Base-by-base conservation (phyloP, 192 early-diverging fungal species). In the Irineochytrium annulatum region DNA sequence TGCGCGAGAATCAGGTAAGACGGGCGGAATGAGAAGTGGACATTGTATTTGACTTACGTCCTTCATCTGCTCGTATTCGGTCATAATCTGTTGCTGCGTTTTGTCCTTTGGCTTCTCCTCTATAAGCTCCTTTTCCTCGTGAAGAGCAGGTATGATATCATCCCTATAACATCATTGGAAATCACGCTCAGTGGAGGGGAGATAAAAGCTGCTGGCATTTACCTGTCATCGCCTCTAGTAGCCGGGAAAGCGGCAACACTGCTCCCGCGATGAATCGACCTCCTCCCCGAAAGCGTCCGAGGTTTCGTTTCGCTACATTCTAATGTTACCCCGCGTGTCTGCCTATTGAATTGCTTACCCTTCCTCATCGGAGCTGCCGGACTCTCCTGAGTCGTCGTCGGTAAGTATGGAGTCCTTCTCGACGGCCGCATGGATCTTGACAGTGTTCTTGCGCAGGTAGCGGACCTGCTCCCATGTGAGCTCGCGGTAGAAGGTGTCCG, bases 401-500 rank as follows among this genome's bases (percentile, higher is more conserved):
- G 58, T 55, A 6, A 55, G 34, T 4, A 49, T 31, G 16, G 39
- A 22, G 1, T 49, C 16, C 19, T 51, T 45, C 24, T 56, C 55
- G 13, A 56, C 55, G 32, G 59, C 35, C 0, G 31, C 60, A 31
- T 68, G 58, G 48, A 82, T 72, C 52, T 64, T 67, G 31, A 84
- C 72, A 19, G 60, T 77, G 55, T 84, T 84, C 22, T 76, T 68
- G 1, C 78, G 67, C 29, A 84, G 55, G 57, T 82, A 84, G 22
- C 75, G 71, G 20, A 82, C 68, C 72, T 85, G 83, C 30, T 85
- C 81, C 54, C 73, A 68, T 14, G 62, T 83, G 39, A 85, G 69
- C 53, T 85, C 83, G 33, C 65, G 56, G 60, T 69, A 85, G 55
- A 80, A 85, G 3, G 78, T 84, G 46, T 85, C 81, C 3, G 83